Base-by-base conservation (phyloP, 768 basidiomycete species). In the Lentinula raphanica region DNA sequence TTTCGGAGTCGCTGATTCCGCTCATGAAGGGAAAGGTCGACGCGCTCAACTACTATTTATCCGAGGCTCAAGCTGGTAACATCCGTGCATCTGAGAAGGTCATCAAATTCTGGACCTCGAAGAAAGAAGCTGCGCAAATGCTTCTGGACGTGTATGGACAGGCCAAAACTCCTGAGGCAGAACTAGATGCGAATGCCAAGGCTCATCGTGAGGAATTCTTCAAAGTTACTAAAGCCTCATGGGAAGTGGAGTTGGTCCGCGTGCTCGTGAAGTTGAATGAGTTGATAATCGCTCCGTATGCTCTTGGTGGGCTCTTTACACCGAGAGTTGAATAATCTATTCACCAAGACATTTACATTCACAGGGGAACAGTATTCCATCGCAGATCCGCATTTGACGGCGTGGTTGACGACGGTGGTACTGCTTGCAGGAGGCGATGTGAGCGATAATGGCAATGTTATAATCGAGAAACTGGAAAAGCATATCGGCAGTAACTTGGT, bases 341-440 rank as follows among this genome's bases (percentile, higher is more conserved):
- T 51, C 32, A 32, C 31, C 17, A 11, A 9, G 11, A 8, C 32
- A 62, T 17, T 36, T 15, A 31, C 32, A n/a, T 29, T 46, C 29
- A 8, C 32, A 90, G 92, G 92, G 17, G 92, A 94, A 65, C 91
- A 94, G 62, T 69, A 92, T 64, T 91, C 87, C 5, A 72, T 92
- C 48, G 89, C 87, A 13, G 93, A 94, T 67, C 72, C 93, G 56
- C 92, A 93, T 66, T 79, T 93, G 19, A 85, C 83, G 8, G 84
- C 83, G 27, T 95, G 90, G 91, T 67, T 94, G 31, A 72, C 82
- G 9, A 79, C 84, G 27, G 62, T 92, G 3, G 80, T 85, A 21
- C 68, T 64, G 50, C 74, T 91, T 19, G 74, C 80, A 1, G 88
- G 87, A 1, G 90, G 82, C 0, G 68, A 68, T 25, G 67, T 64